Conservation (phyloP, 2,329 filamentous ascomycete species). For the Trichoderma sp. region DNA sequence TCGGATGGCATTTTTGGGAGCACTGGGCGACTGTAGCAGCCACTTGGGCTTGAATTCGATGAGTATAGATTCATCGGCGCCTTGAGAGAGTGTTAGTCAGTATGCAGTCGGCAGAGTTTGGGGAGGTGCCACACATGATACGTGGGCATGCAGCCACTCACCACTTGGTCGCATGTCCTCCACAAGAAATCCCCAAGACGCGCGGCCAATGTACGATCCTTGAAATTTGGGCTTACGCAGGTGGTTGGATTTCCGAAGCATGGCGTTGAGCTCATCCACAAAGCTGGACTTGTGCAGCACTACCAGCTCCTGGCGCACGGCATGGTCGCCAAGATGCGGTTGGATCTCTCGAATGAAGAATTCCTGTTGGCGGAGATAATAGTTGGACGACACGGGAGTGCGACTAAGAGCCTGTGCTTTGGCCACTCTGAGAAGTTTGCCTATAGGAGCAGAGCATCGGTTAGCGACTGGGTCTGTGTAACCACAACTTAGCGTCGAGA, state of each 20-base stretch:
- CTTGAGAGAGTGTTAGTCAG: constrained; percentile 28
- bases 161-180: constrained; percentile 64
- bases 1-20: constrained; percentile 61
- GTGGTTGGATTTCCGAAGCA: constrained; percentile 53
- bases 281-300: constrained; percentile 41
- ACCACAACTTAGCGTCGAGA: not conserved
- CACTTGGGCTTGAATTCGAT: constrained; percentile 86
- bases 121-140: not conserved
- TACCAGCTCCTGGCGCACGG: constrained; percentile 43
- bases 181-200: constrained; percentile 68
- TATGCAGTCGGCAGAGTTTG: constrained; percentile 7
- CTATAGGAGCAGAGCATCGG: constrained; percentile 30
- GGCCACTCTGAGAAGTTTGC: constrained; percentile 43
- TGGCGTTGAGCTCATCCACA: constrained; percentile 52
- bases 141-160: constrained; percentile 27
- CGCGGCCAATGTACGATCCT: constrained; percentile 53
- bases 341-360: constrained; percentile 41
- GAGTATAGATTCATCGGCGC: constrained; percentile 42
- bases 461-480: constrained; percentile 14
- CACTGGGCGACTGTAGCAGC: constrained; percentile 74
- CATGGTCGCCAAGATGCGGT: constrained; percentile 39
- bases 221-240: constrained; percentile 48
- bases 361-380: constrained; percentile 41
- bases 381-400: constrained; percentile 41
- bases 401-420: constrained; percentile 39